Percentiles rank a stretch among this genome's conserved stretches.
phyloP scores from a whole-genome alignment of 2,329 filamentous ascomycete genomes.

The Pezicula radicicola region DNA sequence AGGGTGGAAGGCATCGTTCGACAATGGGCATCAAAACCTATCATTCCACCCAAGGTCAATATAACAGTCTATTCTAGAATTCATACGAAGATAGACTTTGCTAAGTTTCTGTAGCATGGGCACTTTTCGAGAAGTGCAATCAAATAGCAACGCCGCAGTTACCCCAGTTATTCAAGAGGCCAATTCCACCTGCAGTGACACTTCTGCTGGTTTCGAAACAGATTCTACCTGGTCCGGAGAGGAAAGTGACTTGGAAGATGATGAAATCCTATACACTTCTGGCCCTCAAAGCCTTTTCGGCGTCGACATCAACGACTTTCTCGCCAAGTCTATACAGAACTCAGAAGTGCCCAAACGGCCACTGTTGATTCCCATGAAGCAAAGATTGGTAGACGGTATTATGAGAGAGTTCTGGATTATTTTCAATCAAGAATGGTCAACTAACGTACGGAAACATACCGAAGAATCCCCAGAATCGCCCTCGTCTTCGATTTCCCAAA shows the following conservation, averaged over 20 bases:
- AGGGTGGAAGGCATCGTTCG: too few species aligned
- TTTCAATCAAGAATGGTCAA: constrained; percentile 26
- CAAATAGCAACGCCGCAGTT: neutral
- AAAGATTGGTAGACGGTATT: neutral
- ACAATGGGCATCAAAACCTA: too few species aligned
- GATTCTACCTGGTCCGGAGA: neutral
- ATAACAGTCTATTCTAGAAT: too few species aligned
- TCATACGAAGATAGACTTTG: too few species aligned
- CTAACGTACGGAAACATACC: constrained; percentile 29
- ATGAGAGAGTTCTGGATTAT: constrained; percentile 3
- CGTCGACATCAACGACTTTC: neutral
- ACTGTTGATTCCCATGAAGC: neutral
- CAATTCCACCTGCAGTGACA: neutral
- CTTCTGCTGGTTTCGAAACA: neutral
- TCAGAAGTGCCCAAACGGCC: constrained; percentile 14
- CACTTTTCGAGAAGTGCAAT: neutral
- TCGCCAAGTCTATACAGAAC: neutral
- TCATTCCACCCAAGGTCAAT: too few species aligned
- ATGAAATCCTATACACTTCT: neutral
- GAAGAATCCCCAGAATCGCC: neutral
- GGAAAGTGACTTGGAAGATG: neutral
- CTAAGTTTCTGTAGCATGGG: too few species aligned
- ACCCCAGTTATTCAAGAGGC: neutral
- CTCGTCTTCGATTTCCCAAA: neutral
- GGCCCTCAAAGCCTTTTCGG: neutral